phyloP scores from a whole-genome alignment of 192 early-diverging fungal species.

The Podila horticola region DNA sequence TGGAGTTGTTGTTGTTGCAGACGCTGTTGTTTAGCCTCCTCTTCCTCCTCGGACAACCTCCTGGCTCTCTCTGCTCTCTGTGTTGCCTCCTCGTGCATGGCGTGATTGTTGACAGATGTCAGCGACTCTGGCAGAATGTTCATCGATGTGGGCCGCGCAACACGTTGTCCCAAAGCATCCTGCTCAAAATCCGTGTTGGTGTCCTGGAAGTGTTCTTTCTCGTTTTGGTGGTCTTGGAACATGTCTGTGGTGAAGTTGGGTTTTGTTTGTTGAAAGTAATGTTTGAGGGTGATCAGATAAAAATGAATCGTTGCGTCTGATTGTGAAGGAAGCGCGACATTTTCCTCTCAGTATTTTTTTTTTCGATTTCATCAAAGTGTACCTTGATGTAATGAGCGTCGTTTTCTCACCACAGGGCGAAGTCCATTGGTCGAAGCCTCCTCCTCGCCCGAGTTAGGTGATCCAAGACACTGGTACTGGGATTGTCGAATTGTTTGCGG shows the following conservation, averaged over 20 bases:
- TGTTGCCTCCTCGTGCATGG: conserved; percentile 10
- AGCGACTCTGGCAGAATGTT: conserved; percentile 48
- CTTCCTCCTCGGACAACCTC: conserved; percentile 27
- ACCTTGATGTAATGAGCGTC: conserved; percentile 47
- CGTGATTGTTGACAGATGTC: conserved; percentile 36
- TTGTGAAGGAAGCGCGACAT: background rate
- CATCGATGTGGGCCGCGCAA: conserved; percentile 15
- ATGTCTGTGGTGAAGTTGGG: background rate
- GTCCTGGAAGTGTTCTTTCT: background rate
- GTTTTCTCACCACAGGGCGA: conserved; percentile 23
- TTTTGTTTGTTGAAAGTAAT: background rate
- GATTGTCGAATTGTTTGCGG: background rate
- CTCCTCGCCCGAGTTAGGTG: background rate
- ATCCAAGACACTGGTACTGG: background rate
- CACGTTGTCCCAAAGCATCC: background rate
- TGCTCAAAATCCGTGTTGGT: background rate
- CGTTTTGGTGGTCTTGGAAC: background rate
- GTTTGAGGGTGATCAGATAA: background rate
- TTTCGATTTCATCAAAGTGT: background rate
- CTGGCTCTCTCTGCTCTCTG: conserved; percentile 18
- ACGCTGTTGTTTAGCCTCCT: background rate
- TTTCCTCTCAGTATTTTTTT: too few species aligned
- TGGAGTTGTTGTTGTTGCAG: background rate
- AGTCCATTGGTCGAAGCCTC: background rate
- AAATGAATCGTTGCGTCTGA: background rate